Percentiles rank a stretch among this genome's conserved stretches.
These are phyloP conservation scores for Sugiyamaella valdiviana DNA, from an alignment of 805 yeast genomes.

Conservation along the genomic window DNA sequence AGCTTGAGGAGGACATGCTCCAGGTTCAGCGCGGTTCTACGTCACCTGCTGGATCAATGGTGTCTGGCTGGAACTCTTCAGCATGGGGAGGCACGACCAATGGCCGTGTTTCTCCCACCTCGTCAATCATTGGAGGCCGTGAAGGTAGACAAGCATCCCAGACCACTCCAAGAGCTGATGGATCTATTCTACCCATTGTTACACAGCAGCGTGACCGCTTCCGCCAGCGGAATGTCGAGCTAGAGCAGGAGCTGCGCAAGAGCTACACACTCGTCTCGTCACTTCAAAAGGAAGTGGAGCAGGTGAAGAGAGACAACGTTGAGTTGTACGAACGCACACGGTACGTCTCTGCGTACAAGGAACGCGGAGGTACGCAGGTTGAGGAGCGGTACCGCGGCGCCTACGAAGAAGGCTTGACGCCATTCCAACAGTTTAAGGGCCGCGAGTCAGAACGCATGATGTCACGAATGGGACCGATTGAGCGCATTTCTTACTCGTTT, in stretches of 20 bases:
- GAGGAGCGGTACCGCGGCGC: conserved; percentile 56
- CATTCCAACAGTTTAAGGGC: conserved; percentile 74
- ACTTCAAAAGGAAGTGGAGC: conserved; percentile 56
- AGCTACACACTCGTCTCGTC: conserved; percentile 49
- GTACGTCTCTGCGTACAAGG: conserved; percentile 25
- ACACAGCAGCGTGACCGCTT: conserved; percentile 95
- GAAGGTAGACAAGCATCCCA: neutral
- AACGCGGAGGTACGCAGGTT: neutral
- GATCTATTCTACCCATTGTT: conserved; percentile 68
- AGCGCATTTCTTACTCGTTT: conserved; percentile 65
- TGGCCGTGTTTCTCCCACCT: conserved; percentile 38
- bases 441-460: conserved; percentile 70
- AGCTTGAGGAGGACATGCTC: conserved; percentile 69
- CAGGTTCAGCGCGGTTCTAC: conserved; percentile 42
- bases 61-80: conserved; percentile 30
- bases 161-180: conserved; percentile 27
- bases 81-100: conserved; percentile 20
- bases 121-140: conserved; percentile 30
- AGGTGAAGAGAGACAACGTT: conserved; percentile 65
- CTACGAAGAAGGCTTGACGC: conserved; percentile 75
- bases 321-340: conserved; percentile 67
- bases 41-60: conserved; percentile 27
- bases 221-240: conserved; percentile 70
- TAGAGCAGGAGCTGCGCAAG: conserved; percentile 73
- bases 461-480: conserved; percentile 67